phyloP scores from a whole-genome alignment of 176 grass and related monocot genomes.

The Zea luxurians region DNA sequence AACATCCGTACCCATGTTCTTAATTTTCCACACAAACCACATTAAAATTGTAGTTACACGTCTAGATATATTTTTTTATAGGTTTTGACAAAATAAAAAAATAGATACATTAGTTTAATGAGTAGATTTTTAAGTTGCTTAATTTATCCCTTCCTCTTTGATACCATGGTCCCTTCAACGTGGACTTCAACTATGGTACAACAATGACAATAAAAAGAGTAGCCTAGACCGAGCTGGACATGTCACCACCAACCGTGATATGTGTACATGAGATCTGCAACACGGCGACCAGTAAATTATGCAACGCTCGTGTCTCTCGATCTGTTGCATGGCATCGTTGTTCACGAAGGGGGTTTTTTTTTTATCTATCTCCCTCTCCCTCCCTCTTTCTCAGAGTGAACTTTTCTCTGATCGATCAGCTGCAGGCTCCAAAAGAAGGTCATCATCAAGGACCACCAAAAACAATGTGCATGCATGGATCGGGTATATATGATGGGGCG shows the following conservation, averaged over 20 bases:
- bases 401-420: neutral
- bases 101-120: no score
- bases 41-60: no score
- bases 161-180: no score
- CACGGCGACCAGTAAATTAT: neutral
- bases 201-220: neutral
- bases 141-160: no score
- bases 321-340: neutral
- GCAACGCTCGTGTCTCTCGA: neutral
- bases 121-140: no score
- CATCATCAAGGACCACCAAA: slow-evolving; percentile 12
- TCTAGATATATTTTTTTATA: no score
- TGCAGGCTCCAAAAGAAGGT: slow-evolving; percentile 19
- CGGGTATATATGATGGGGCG: neutral
- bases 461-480: slow-evolving; percentile 16
- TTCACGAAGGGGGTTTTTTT: neutral
- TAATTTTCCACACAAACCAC: no score
- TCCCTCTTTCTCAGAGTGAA: neutral
- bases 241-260: no score
- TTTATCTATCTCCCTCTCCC: neutral
- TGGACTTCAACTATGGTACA: no score
- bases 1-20: no score
- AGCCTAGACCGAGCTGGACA: neutral
- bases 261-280: neutral
- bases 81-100: no score